These are phyloP conservation scores for Ustilago cynodontis DNA, from an alignment of 1,284 basidiomycete species.

Conservation along the genomic window DNA sequence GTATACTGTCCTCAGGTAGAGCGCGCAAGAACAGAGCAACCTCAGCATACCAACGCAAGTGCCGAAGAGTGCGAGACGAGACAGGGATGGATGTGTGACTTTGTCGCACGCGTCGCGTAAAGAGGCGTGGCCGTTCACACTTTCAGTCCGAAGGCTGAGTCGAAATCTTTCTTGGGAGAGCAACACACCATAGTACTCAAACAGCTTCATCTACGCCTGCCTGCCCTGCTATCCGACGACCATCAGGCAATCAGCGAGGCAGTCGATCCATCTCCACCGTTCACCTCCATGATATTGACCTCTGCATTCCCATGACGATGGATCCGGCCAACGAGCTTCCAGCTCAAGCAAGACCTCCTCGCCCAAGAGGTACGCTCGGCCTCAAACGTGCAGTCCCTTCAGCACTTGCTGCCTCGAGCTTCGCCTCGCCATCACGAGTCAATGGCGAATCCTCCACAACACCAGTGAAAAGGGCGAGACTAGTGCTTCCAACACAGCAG, in stretches of 20 bases:
- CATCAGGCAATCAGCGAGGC: neutral
- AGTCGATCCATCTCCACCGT: neutral
- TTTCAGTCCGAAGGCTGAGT: constrained; percentile 31
- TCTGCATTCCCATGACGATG: constrained; percentile 2
- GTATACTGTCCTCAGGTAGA: neutral
- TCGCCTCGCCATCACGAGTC: constrained; percentile 17
- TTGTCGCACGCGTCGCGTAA: constrained; percentile 35
- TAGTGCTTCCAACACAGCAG: constrained; percentile 41
- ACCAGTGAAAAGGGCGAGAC: constrained; percentile 31
- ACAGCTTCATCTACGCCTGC: neutral
- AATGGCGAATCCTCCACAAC: neutral
- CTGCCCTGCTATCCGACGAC: neutral
- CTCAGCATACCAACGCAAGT: neutral
- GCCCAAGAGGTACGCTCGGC: constrained; percentile 35
- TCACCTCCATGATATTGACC: constrained; percentile 8
- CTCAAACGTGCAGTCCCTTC: constrained; percentile 28
- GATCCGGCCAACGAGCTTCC: constrained; percentile 4
- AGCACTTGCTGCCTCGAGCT: constrained; percentile 3
- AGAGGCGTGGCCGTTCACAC: constrained; percentile 10
- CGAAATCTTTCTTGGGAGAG: neutral
- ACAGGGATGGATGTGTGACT: constrained; percentile 5
- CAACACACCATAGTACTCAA: too few species aligned
- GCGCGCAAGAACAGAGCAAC: too few species aligned
- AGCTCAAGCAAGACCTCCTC: constrained; percentile 20
- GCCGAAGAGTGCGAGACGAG: constrained; percentile 1